phyloP scores from a whole-genome alignment of 352 stramenopile species.

The Globisporangium spinosum region DNA sequence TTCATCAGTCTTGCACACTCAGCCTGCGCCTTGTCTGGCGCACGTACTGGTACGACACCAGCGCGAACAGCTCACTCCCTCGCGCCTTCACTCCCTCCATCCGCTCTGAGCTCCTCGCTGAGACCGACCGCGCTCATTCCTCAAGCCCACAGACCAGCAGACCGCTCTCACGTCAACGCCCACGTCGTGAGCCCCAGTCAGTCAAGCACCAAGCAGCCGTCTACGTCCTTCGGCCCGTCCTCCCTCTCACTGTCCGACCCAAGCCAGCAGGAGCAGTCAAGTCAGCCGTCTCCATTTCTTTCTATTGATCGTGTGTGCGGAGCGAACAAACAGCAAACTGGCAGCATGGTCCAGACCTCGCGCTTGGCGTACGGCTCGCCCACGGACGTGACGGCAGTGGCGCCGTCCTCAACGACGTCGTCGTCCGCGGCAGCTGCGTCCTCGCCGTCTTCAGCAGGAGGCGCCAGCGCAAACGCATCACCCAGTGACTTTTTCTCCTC shows the following conservation, averaged over 20 bases:
- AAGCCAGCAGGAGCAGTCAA: no score
- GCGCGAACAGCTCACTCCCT: not conserved
- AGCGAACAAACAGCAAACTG: not conserved
- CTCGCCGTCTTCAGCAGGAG: not conserved
- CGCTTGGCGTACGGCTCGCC: not conserved
- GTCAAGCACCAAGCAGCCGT: no score
- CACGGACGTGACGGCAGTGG: slow-evolving; percentile 6
- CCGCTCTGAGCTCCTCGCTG: not conserved
- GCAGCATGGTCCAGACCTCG: not conserved
- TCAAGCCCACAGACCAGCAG: no score
- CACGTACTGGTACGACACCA: not conserved
- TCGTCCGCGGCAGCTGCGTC: not conserved
- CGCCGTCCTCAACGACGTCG: not conserved
- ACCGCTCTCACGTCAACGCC: no score
- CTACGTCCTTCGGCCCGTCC: no score
- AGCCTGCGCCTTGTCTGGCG: not conserved
- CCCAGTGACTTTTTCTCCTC: not conserved
- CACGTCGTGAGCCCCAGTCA: no score
- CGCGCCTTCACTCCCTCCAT: not conserved
- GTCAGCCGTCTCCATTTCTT: not conserved
- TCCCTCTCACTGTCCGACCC: no score
- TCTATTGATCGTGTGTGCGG: not conserved
- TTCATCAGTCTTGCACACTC: not conserved
- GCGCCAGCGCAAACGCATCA: not conserved
- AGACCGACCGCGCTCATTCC: no score